phyloP scores from a whole-genome alignment of 306 rosid genomes.

The Cicer judaicum region DNA sequence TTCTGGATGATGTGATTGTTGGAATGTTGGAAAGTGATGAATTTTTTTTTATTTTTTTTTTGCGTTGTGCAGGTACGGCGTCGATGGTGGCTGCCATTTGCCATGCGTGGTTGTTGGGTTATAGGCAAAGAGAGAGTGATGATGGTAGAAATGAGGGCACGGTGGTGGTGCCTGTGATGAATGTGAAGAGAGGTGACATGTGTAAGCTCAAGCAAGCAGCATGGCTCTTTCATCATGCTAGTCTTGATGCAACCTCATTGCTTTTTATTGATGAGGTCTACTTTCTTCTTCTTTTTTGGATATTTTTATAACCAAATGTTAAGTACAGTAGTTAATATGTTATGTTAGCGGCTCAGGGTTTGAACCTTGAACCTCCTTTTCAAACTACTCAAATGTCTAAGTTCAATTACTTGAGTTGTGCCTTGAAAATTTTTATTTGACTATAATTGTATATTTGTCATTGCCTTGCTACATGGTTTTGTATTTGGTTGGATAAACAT shows the following conservation, averaged over 20 bases:
- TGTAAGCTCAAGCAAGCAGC: conserved; percentile 80
- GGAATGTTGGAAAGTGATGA: neutral
- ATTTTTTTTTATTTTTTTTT: neutral
- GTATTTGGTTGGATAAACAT: neutral
- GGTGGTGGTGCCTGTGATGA: conserved; percentile 81
- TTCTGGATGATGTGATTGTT: neutral
- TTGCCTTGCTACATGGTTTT: neutral
- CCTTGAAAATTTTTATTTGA: neutral
- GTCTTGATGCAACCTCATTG: conserved; percentile 68
- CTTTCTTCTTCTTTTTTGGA: neutral
- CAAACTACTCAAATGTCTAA: neutral
- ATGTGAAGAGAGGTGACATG: conserved; percentile 67
- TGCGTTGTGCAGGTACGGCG: conserved; percentile 65
- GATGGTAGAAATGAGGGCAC: conserved; percentile 42
- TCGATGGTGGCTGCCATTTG: conserved; percentile 89
- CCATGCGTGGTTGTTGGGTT: conserved; percentile 72
- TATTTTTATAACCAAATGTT: neutral
- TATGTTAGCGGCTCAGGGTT: neutral
- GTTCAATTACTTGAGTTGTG: neutral
- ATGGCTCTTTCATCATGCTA: conserved; percentile 85
- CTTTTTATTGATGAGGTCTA: conserved; percentile 78
- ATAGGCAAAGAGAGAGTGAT: conserved; percentile 52
- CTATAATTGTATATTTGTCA: neutral
- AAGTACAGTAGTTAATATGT: neutral
- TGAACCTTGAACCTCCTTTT: neutral